These are phyloP conservation scores for Vaccinium myrtillus DNA, from an alignment of 148 eudicot species.

Conservation along the genomic window DNA sequence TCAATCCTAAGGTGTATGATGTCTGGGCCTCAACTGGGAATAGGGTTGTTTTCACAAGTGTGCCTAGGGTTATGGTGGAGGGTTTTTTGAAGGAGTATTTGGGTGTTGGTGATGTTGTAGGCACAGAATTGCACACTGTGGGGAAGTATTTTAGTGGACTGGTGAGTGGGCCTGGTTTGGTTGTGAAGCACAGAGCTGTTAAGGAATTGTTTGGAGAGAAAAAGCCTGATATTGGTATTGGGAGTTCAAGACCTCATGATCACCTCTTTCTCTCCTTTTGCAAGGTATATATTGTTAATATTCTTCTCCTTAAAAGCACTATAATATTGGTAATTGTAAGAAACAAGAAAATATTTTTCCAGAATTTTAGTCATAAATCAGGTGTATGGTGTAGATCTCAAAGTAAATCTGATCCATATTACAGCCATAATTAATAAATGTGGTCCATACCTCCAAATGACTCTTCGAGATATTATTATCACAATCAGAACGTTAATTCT, in stretches of 20 bases:
- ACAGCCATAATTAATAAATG: neutral
- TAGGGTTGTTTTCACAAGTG: conserved; percentile 56
- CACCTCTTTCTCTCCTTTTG: conserved; percentile 58
- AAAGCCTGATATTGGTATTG: conserved; percentile 69
- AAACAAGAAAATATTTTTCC: neutral
- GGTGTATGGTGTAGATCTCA: neutral
- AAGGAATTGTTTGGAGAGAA: conserved; percentile 56
- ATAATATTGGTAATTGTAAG: neutral
- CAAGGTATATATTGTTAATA: conserved; percentile 50
- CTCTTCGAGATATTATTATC: neutral
- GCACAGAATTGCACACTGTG: conserved; percentile 60
- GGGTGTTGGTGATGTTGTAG: conserved; percentile 53
- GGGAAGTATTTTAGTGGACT: conserved; percentile 60
- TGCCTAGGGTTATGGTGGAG: conserved; percentile 91
- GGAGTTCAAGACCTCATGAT: conserved; percentile 49
- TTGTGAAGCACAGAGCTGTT: conserved; percentile 57
- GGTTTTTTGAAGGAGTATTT: conserved; percentile 77
- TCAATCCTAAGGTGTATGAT: conserved; percentile 57
- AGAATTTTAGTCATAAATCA: neutral
- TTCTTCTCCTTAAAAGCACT: too few species aligned
- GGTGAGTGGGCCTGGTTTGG: conserved; percentile 37
- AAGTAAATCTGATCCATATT: neutral
- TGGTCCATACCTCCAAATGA: neutral
- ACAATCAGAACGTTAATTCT: neutral
- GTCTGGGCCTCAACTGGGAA: conserved; percentile 34